These are phyloP conservation scores for Saitoella complicata DNA, from an alignment of 805 yeast species.

Conservation along the genomic window DNA sequence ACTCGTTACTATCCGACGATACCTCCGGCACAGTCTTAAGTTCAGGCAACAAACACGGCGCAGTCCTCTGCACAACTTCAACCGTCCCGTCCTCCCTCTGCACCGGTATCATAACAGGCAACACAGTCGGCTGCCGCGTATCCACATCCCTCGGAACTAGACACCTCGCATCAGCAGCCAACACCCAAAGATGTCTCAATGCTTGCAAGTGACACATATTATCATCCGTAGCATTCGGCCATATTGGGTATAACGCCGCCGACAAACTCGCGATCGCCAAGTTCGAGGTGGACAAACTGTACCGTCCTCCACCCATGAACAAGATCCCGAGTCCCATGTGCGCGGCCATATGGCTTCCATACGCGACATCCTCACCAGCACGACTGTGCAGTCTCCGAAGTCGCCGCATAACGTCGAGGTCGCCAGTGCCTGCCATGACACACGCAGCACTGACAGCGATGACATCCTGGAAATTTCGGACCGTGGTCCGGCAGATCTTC, in stretches of 20 bases:
- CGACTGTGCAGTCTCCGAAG: constrained; percentile 52
- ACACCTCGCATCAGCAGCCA: constrained; percentile 68
- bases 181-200: constrained; percentile 76
- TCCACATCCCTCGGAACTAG: constrained; percentile 58
- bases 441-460: constrained; percentile 50
- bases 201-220: constrained; percentile 64
- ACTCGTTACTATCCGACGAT: constrained; percentile 3
- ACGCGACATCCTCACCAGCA: constrained; percentile 24
- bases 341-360: constrained; percentile 60
- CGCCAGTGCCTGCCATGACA: constrained; percentile 86
- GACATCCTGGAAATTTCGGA: constrained; percentile 39
- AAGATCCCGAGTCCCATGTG: constrained; percentile 76
- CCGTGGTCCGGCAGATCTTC: constrained; percentile 36
- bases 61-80: background rate
- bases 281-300: constrained; percentile 48
- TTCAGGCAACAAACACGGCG: constrained; percentile 11
- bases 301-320: constrained; percentile 86
- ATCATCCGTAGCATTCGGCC: constrained; percentile 28
- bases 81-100: constrained; percentile 4
- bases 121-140: constrained; percentile 31
- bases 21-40: constrained; percentile 3
- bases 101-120: constrained; percentile 9
- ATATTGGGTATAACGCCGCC: constrained; percentile 63
- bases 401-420: constrained; percentile 58
- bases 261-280: constrained; percentile 54